A percentile compares a stretch with the other conserved stretches of the same genome.
Evolutionary conservation across 2,329 filamentous ascomycete genomes (phyloP).

Genomic region (Tolypocladium pustulatum): DNA sequence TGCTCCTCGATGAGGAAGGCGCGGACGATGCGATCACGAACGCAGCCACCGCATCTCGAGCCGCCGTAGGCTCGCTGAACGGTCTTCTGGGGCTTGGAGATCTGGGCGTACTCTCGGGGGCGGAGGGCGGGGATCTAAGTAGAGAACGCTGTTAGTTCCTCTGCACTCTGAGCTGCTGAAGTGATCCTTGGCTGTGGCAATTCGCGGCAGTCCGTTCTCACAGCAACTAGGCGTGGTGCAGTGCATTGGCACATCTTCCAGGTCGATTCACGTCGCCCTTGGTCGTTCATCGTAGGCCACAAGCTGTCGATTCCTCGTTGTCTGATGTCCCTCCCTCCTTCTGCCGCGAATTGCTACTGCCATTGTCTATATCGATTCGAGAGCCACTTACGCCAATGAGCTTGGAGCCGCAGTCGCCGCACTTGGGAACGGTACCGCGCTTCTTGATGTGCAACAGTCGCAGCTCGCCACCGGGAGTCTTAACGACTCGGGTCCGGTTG

Average conservation of each 20-base stretch:
- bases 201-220: neutral
- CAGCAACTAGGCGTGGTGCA: neutral
- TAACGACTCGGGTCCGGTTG: slow-evolving; percentile 92
- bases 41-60: slow-evolving; percentile 96
- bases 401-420: slow-evolving; percentile 97
- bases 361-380: slow-evolving; percentile 9
- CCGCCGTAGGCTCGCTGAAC: slow-evolving; percentile 98
- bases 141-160: slow-evolving; percentile 7
- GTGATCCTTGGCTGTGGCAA: neutral
- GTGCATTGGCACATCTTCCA: neutral
- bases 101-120: slow-evolving; percentile 92
- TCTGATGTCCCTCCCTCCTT: neutral
- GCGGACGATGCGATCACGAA: slow-evolving; percentile 94
- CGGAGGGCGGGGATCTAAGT: slow-evolving; percentile 83
- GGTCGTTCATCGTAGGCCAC: neutral
- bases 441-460: slow-evolving; percentile 99
- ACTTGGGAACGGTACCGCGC: slow-evolving; percentile 96
- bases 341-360: neutral
- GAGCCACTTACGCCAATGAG: slow-evolving; percentile 81
- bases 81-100: slow-evolving; percentile 99
- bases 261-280: neutral
- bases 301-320: neutral
- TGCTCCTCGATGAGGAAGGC: slow-evolving; percentile 99
- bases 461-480: slow-evolving; percentile 93
- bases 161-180: neutral